These are phyloP conservation scores for Globisporangium canariense DNA, from an alignment of 352 stramenopile species.

Conservation along the genomic window DNA sequence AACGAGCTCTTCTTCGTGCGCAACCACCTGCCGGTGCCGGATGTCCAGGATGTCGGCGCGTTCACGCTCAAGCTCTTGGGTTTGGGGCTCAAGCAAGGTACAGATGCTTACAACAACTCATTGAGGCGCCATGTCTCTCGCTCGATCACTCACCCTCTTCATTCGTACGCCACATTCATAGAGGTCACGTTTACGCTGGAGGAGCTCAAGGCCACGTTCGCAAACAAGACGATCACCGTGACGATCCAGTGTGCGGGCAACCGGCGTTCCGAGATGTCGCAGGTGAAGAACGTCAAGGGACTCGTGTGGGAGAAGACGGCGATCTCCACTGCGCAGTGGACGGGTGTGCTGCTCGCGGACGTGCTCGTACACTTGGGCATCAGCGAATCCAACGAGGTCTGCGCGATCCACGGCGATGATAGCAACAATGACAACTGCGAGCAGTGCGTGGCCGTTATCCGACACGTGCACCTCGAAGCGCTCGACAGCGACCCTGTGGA, in stretches of 20 bases:
- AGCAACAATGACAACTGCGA: slow-evolving; percentile 14
- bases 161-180: background rate
- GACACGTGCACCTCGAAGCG: slow-evolving; percentile 51
- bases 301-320: slow-evolving; percentile 39
- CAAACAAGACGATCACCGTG: slow-evolving; percentile 66
- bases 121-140: background rate
- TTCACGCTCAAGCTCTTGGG: slow-evolving; percentile 71
- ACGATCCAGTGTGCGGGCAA: slow-evolving; percentile 94
- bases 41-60: slow-evolving; percentile 50
- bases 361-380: slow-evolving; percentile 77
- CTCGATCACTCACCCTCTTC: background rate
- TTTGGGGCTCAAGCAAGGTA: slow-evolving; percentile 41
- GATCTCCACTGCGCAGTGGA: slow-evolving; percentile 91
- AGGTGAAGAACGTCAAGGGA: slow-evolving; percentile 41
- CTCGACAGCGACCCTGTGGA: slow-evolving; percentile 48
- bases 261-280: slow-evolving; percentile 75
- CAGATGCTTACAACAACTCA: slow-evolving; percentile 3
- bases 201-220: slow-evolving; percentile 86
- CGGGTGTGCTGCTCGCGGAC: slow-evolving; percentile 85
- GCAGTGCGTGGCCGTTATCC: slow-evolving; percentile 23
- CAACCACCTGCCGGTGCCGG: slow-evolving; percentile 96
- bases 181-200: slow-evolving; percentile 62
- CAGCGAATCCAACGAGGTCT: slow-evolving; percentile 31
- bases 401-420: slow-evolving; percentile 39
- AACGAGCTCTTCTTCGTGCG: slow-evolving; percentile 98